Percentiles rank a stretch among this genome's conserved stretches.
phyloP scores from a whole-genome alignment of 306 rosid genomes.

The Quercus alba region DNA sequence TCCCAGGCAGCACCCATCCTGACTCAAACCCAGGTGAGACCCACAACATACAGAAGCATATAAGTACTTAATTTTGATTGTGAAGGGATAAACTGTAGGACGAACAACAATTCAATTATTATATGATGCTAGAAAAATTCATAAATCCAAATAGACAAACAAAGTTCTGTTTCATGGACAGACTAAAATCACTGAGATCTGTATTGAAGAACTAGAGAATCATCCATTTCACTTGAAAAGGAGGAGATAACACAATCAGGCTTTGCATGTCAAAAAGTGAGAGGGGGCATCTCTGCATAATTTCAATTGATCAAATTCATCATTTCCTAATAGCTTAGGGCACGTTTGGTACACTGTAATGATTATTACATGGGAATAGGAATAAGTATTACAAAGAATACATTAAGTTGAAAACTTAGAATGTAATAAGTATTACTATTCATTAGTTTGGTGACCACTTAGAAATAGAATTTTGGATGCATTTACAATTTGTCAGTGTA shows the following conservation, averaged over 20 bases:
- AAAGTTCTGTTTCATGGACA: not conserved
- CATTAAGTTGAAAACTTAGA: too few relatives aligned
- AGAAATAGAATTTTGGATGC: too few relatives aligned
- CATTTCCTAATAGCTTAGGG: too few relatives aligned
- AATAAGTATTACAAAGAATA: too few relatives aligned
- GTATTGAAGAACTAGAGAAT: not conserved
- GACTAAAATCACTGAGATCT: not conserved
- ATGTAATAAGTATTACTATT: too few relatives aligned
- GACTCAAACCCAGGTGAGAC: constrained; percentile 26
- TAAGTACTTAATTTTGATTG: not conserved
- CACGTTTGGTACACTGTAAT: too few relatives aligned
- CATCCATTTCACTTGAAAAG: not conserved
- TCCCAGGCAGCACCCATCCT: constrained; percentile 75
- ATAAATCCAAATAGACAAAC: not conserved
- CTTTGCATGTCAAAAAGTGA: not conserved
- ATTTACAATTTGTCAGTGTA: too few relatives aligned
- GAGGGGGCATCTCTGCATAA: not conserved
- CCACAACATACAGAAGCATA: constrained; percentile 10
- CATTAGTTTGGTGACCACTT: too few relatives aligned
- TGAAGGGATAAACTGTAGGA: too few relatives aligned
- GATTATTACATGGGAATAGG: too few relatives aligned
- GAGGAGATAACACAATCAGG: not conserved
- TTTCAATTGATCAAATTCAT: not conserved
- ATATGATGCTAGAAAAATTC: too few relatives aligned
- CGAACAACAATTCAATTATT: too few relatives aligned